Conservation (phyloP, 2,329 filamentous ascomycete species). For the Fusarium haematococcum region DNA sequence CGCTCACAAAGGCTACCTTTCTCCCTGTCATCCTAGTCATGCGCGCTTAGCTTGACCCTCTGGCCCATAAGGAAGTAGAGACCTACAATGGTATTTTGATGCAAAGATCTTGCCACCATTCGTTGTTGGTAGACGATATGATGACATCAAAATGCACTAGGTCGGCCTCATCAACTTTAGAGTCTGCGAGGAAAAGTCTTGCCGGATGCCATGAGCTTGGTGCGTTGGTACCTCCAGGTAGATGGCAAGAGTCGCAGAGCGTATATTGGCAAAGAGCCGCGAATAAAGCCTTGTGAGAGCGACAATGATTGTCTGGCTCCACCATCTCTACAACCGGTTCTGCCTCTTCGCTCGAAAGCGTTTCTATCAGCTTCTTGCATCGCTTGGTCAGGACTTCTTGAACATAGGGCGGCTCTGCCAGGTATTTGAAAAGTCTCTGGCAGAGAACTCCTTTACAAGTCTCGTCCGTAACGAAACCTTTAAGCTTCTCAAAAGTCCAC, state of each 20-base stretch:
- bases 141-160: not conserved
- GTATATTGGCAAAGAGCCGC: not conserved
- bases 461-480: too few species aligned
- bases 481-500: not conserved
- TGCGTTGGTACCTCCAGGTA: rapidly evolving
- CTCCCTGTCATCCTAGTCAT: not conserved
- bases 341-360: not conserved
- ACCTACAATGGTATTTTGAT: not conserved
- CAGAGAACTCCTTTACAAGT: not conserved
- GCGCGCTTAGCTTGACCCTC: not conserved
- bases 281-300: not conserved
- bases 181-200: not conserved
- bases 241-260: not conserved
- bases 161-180: not conserved
- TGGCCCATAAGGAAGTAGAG: too few species aligned
- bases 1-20: not conserved
- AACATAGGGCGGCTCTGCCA: not conserved
- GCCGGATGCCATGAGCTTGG: not conserved
- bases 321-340: not conserved
- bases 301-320: not conserved
- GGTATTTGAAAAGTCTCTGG: not conserved
- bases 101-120: not conserved
- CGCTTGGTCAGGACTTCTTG: not conserved
- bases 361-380: not conserved
- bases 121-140: not conserved